Percentiles rank a stretch among this genome's conserved stretches.
Conservation (phyloP, 2,329 filamentous ascomycete genomes). For the Fusarium sp. region DNA sequence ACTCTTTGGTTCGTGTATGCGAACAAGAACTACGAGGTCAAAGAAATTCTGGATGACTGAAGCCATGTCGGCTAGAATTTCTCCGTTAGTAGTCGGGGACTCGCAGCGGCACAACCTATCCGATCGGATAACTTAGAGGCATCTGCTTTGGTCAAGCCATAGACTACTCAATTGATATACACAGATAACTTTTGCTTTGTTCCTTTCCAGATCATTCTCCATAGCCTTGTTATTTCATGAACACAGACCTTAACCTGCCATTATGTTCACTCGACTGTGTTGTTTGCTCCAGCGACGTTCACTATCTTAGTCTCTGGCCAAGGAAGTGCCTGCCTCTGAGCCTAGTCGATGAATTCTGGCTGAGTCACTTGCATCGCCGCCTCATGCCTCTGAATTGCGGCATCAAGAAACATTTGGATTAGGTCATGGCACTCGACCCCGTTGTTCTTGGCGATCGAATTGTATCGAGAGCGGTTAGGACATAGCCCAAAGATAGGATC, state of each 20-base stretch:
- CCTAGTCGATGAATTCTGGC: too few relatives aligned
- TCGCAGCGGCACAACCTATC: background rate
- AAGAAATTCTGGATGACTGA: conserved; percentile 17
- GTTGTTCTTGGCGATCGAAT: background rate
- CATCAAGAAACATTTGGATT: background rate
- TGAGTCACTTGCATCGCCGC: too few relatives aligned
- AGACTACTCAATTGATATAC: background rate
- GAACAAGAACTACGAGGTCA: conserved; percentile 39
- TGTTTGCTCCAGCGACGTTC: background rate
- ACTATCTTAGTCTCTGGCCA: background rate
- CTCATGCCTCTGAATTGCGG: background rate
- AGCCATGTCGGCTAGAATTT: background rate
- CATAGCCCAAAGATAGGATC: background rate
- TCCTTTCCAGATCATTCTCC: background rate
- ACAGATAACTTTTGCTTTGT: background rate
- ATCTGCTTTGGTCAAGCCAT: background rate
- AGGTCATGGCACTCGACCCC: background rate
- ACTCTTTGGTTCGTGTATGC: conserved; percentile 40
- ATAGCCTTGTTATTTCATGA: background rate
- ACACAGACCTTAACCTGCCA: background rate
- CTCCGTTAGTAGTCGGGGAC: rapidly evolving
- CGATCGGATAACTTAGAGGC: background rate
- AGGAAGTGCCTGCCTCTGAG: background rate
- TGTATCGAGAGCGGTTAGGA: background rate
- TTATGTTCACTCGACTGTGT: background rate